Percentiles rank a stretch among this genome's conserved stretches.
Conservation (phyloP, 1,284 basidiomycete genomes). For the Ceratobasidium theobromae region DNA sequence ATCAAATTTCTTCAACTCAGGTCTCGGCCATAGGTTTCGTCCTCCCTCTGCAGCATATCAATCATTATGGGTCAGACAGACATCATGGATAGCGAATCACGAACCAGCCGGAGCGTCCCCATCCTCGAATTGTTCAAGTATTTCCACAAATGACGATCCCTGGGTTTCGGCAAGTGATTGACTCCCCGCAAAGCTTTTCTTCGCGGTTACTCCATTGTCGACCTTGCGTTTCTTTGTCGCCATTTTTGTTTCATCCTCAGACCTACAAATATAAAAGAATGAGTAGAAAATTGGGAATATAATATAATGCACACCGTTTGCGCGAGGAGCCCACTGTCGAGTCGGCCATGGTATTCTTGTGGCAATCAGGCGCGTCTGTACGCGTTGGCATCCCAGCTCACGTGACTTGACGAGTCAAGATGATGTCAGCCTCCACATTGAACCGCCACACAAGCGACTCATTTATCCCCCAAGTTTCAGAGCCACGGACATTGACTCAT, state of each 20-base stretch:
- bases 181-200: slow-evolving; percentile 22
- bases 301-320: background rate
- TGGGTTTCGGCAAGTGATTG: slow-evolving; percentile 19
- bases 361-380: slow-evolving; percentile 5
- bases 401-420: background rate
- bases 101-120: slow-evolving; percentile 57
- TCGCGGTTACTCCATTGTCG: slow-evolving; percentile 36
- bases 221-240: slow-evolving; percentile 63
- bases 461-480: background rate
- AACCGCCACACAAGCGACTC: slow-evolving; percentile 8
- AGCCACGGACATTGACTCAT: slow-evolving; percentile 5
- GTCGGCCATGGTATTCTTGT: slow-evolving; percentile 18
- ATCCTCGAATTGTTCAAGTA: slow-evolving; percentile 72
- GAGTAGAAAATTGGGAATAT: background rate
- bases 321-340: slow-evolving; percentile 8
- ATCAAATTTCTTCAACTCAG: slow-evolving; percentile 58
- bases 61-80: background rate
- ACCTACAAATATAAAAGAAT: background rate
- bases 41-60: slow-evolving; percentile 68
- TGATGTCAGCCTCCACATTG: slow-evolving; percentile 1
- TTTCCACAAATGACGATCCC: slow-evolving; percentile 67
- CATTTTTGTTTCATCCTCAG: slow-evolving; percentile 43
- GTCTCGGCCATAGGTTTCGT: slow-evolving; percentile 76
- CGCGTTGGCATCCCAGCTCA: background rate
- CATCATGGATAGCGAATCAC: slow-evolving; percentile 32